These are phyloP conservation scores for Alternaria ventricosa DNA, from an alignment of 2,329 filamentous ascomycete species.

Conservation along the genomic window DNA sequence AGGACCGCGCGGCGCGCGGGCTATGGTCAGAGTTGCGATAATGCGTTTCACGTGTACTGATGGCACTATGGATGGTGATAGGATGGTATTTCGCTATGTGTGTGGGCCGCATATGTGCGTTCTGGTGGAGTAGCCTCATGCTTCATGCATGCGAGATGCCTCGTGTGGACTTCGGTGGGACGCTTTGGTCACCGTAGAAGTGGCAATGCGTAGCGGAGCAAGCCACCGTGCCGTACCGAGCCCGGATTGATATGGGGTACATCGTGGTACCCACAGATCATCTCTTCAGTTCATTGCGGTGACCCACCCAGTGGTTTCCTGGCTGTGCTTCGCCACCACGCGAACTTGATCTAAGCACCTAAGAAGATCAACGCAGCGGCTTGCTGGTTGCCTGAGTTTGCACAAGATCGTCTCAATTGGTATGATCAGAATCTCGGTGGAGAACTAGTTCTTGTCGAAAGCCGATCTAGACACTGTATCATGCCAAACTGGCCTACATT, in stretches of 20 bases:
- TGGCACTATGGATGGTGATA: background rate
- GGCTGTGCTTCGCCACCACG: slow-evolving; percentile 6
- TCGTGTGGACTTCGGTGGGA: background rate
- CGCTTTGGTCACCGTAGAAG: background rate
- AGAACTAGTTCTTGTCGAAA: background rate
- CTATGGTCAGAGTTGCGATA: background rate
- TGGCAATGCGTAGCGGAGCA: slow-evolving; percentile 5
- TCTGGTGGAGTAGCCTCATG: background rate
- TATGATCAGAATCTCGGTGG: background rate
- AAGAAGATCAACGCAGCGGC: background rate
- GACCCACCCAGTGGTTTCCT: background rate
- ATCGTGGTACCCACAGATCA: slow-evolving; percentile 4
- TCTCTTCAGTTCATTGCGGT: background rate
- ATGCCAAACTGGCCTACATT: background rate
- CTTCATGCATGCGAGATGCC: background rate
- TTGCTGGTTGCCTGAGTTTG: background rate
- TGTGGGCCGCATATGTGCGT: background rate
- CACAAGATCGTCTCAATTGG: background rate
- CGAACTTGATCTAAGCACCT: background rate
- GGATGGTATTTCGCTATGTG: background rate
- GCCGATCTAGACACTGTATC: background rate
- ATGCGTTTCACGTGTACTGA: background rate
- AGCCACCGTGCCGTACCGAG: slow-evolving; percentile 18
- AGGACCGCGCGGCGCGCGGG: background rate
- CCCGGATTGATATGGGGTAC: slow-evolving; percentile 8